Percentiles rank a stretch among this genome's conserved stretches.
phyloP scores from a whole-genome alignment of 2,329 filamentous ascomycete genomes.

The Aspergillus bombycis region DNA sequence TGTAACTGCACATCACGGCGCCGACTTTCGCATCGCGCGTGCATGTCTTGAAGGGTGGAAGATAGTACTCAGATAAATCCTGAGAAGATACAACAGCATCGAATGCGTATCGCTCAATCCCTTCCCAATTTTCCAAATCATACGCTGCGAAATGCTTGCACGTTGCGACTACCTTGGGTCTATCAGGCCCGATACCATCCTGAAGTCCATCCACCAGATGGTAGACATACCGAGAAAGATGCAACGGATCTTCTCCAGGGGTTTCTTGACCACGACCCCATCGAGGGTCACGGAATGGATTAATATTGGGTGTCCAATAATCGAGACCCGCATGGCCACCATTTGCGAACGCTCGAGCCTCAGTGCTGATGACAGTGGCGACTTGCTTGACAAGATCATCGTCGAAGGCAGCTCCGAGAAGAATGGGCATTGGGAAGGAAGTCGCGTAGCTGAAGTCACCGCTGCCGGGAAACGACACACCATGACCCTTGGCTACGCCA shows the following conservation, averaged over 20 bases:
- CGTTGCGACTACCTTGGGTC: conserved; percentile 52
- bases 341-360: conserved; percentile 67
- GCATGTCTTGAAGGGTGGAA: conserved; percentile 66
- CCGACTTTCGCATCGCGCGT: conserved; percentile 58
- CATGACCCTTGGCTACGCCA: conserved; percentile 53
- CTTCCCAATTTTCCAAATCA: conserved; percentile 55
- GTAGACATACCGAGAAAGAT: conserved; percentile 18
- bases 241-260: conserved; percentile 49
- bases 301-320: conserved; percentile 62
- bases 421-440: conserved; percentile 65
- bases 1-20: conserved; percentile 64
- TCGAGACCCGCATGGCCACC: conserved; percentile 44
- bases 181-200: conserved; percentile 35
- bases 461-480: conserved; percentile 56
- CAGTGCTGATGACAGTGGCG: conserved; percentile 55
- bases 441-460: conserved; percentile 59
- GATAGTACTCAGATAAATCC: conserved; percentile 67
- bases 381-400: conserved; percentile 60
- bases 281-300: conserved; percentile 63
- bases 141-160: conserved; percentile 63
- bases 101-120: conserved; percentile 39
- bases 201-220: conserved; percentile 47
- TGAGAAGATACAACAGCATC: conserved; percentile 41
- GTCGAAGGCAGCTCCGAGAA: conserved; percentile 62
- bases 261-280: conserved; percentile 64